These are phyloP conservation scores for Dryas alaskensis DNA, from an alignment of 306 rosid species.

Conservation along the genomic window DNA sequence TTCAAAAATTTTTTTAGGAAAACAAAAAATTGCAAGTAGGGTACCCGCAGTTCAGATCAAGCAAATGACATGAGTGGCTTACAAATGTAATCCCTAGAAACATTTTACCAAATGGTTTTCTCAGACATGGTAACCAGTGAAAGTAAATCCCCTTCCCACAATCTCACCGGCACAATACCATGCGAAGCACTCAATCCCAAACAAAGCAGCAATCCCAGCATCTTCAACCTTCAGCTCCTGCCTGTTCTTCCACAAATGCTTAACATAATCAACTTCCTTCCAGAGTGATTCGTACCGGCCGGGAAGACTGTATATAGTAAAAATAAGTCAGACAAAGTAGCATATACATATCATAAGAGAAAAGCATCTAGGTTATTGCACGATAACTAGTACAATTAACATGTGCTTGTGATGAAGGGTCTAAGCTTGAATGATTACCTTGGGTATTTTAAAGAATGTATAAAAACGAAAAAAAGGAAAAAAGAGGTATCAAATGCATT, in stretches of 20 bases:
- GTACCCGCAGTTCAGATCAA: slow-evolving; percentile 38
- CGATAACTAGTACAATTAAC: background rate
- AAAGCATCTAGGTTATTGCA: background rate
- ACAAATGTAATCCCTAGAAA: slow-evolving; percentile 34
- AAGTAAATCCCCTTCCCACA: slow-evolving; percentile 85
- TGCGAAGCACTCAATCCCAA: slow-evolving; percentile 85
- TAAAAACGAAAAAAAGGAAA: background rate
- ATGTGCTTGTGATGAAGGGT: background rate
- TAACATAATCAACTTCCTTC: slow-evolving; percentile 80
- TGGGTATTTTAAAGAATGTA: background rate
- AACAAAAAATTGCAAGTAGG: slow-evolving; percentile 46
- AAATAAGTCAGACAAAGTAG: slow-evolving; percentile 15
- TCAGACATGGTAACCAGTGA: slow-evolving; percentile 81
- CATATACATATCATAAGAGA: background rate
- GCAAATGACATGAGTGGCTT: slow-evolving; percentile 40
- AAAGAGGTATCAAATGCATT: background rate
- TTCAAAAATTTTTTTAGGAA: slow-evolving; percentile 37
- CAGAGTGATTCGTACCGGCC: slow-evolving; percentile 61
- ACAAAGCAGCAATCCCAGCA: slow-evolving; percentile 82
- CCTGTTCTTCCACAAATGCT: slow-evolving; percentile 77
- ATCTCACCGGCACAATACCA: slow-evolving; percentile 85
- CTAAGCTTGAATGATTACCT: background rate
- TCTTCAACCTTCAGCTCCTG: slow-evolving; percentile 84
- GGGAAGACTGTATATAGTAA: slow-evolving; percentile 58
- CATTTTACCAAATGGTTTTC: slow-evolving; percentile 23